Evolutionary conservation across 441 rosid species (phyloP), one percentile per base, ranked within the genome.

Genomic region (Aquilaria agallochum): DNA sequence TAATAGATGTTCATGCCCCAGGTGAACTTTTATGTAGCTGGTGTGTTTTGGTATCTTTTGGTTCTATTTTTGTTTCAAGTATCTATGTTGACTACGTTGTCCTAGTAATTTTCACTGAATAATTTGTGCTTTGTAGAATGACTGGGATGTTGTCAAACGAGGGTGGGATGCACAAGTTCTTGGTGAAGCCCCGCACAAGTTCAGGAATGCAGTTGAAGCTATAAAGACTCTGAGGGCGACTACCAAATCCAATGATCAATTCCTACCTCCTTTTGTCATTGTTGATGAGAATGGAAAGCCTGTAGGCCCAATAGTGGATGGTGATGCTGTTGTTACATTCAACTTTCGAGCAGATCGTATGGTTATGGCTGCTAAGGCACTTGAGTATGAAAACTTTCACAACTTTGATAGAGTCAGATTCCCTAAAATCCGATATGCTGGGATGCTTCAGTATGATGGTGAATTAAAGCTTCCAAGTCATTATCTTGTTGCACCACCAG

Each of bases 121-220:
- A 5, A 11, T 11, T 3, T 6, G 15, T 59, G 48, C 67, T 36
- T 55, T 68, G 74, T 76, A 94, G 99, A 91, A 94, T 74, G 99
- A 94, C 69, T 94, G 99, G 99, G 63, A 44, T 56, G 97, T 94
- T 62, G 89, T 91, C 27, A 94, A 95, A 78, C 74, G 98, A 62
- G 99, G 99, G 53, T 95, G 99, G 99, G 98, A 95, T 75, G 99
- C 99, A 63, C 99, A 95, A 72, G 97, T 95, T 64, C 98, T 88
- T 40, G 99, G 99, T 51, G 97, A 92, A 86, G 99, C 99, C 63
- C 97, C 97, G 0, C 60, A 95, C 83, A 86, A 89, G 75, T 95
- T 95, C 69, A 85, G 50, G 56, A 82, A 56, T 62, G 93, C 97
- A 15, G 77, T 92, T 68, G 98, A 95, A 81, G 99, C 99, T 11